Conservation (phyloP, 2,329 filamentous ascomycete genomes). For the Capronia epimyces region DNA sequence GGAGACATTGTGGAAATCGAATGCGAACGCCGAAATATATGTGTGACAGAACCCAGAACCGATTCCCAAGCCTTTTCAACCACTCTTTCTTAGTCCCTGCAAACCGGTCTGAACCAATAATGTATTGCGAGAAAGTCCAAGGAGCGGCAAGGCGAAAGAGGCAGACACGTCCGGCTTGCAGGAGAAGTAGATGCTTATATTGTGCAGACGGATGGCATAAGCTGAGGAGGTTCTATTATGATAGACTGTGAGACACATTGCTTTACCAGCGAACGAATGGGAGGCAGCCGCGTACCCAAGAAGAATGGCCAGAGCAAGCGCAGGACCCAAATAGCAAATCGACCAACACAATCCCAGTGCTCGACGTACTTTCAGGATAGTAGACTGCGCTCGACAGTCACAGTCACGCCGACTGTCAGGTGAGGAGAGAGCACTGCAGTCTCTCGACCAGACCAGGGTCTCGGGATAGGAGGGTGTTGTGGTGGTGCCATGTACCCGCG, state of each 20-base stretch:
- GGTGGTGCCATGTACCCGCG: background rate
- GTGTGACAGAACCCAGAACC: background rate
- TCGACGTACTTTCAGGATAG: background rate
- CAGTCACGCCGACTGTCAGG: background rate
- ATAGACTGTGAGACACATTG: slow-evolving; percentile 2
- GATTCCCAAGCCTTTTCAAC: slow-evolving; percentile 3
- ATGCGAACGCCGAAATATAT: background rate
- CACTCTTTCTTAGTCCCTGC: background rate
- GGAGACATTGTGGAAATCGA: slow-evolving; percentile 13
- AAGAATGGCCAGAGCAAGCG: background rate
- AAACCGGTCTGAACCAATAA: background rate
- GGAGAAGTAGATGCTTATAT: slow-evolving; percentile 8
- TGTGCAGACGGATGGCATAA: slow-evolving; percentile 6
- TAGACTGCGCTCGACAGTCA: background rate
- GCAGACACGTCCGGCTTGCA: slow-evolving; percentile 3
- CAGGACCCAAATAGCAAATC: background rate
- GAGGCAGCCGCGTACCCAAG: slow-evolving; percentile 1
- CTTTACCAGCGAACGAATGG: background rate
- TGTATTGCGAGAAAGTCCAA: background rate
- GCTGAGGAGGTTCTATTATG: slow-evolving; percentile 1
- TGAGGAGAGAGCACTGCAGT: background rate
- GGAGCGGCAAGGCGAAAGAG: background rate
- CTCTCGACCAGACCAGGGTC: background rate
- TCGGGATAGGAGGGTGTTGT: background rate
- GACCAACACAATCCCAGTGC: background rate